Percentiles rank a stretch among this genome's conserved stretches.
Conservation (phyloP, 768 basidiomycete species). For the Podaxis carcinomalis region DNA sequence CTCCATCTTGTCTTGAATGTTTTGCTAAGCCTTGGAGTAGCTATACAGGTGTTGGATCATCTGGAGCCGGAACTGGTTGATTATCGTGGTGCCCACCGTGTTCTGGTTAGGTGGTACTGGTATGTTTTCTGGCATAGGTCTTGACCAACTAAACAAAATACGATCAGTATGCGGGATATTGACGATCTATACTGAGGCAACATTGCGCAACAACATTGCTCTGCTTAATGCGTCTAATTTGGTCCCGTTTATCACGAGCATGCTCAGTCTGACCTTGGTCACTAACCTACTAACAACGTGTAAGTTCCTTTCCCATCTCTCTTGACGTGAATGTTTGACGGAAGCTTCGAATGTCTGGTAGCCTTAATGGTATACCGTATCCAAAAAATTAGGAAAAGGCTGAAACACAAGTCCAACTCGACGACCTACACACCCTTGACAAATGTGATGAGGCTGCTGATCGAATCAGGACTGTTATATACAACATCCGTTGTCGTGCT, state of each 20-base stretch:
- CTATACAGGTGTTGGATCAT: slow-evolving; percentile 37
- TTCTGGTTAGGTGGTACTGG: slow-evolving; percentile 35
- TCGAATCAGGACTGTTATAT: slow-evolving; percentile 38
- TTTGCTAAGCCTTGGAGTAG: slow-evolving; percentile 15
- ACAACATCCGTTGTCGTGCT: slow-evolving; percentile 30
- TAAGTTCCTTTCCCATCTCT: slow-evolving; percentile 14
- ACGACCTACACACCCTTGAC: slow-evolving; percentile 22
- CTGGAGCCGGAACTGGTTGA: slow-evolving; percentile 25
- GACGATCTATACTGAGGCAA: slow-evolving; percentile 29
- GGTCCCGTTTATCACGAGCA: slow-evolving; percentile 34
- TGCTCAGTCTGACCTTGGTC: slow-evolving; percentile 33
- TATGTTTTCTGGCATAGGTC: slow-evolving; percentile 1
- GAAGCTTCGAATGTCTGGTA: slow-evolving; percentile 10
- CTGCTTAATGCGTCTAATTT: slow-evolving; percentile 26
- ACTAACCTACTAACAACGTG: slow-evolving; percentile 36
- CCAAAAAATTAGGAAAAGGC: slow-evolving; percentile 25
- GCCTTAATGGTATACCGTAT: slow-evolving; percentile 36
- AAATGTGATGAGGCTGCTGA: slow-evolving; percentile 27
- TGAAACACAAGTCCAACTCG: slow-evolving; percentile 19
- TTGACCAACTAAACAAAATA: background rate
- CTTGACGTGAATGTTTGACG: background rate
- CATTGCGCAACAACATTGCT: slow-evolving; percentile 15
- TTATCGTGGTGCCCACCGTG: slow-evolving; percentile 25
- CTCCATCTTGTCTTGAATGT: background rate
- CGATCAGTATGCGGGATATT: slow-evolving; percentile 27